These are phyloP conservation scores for Lactarius hatsudake DNA, from an alignment of 768 basidiomycete genomes.

Conservation along the genomic window DNA sequence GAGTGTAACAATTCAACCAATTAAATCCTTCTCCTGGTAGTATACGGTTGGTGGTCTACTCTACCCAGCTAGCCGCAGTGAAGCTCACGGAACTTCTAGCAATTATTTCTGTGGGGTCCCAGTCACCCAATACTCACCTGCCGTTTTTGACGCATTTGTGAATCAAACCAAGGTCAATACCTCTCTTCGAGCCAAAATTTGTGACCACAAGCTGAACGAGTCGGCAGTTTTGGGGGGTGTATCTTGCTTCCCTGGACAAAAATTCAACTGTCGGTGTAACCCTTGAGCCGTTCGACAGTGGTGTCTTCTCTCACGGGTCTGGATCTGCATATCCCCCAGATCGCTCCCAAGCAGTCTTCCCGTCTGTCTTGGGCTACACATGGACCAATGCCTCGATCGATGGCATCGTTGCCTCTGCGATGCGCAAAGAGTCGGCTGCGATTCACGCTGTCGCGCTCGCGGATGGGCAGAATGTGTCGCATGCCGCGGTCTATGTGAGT, in stretches of 20 bases:
- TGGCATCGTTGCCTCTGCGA: slow-evolving; percentile 39
- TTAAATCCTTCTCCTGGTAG: neutral
- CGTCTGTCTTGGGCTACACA: neutral
- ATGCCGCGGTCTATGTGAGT: slow-evolving; percentile 23
- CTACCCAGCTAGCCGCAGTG: neutral
- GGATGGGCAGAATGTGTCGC: slow-evolving; percentile 26
- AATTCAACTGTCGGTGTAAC: neutral
- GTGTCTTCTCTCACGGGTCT: slow-evolving; percentile 16
- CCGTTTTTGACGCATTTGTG: neutral
- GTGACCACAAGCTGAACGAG: neutral
- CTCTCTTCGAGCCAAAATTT: neutral
- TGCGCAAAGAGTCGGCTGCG: slow-evolving; percentile 23
- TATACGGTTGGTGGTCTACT: neutral
- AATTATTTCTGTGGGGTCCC: neutral
- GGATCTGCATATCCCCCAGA: slow-evolving; percentile 20
- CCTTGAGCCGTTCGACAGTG: slow-evolving; percentile 9
- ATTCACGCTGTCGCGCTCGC: slow-evolving; percentile 18
- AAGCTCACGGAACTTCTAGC: neutral
- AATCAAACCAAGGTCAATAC: neutral
- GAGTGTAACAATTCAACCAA: too few species aligned
- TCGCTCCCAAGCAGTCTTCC: slow-evolving; percentile 18
- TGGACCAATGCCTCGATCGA: slow-evolving; percentile 36
- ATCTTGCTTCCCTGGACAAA: slow-evolving; percentile 1
- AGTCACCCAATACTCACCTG: slow-evolving; percentile 1
- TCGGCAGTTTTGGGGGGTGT: slow-evolving; percentile 11